These are phyloP conservation scores for Penicillium psychrosexuale DNA, from an alignment of 2,329 filamentous ascomycete species.

Conservation along the genomic window DNA sequence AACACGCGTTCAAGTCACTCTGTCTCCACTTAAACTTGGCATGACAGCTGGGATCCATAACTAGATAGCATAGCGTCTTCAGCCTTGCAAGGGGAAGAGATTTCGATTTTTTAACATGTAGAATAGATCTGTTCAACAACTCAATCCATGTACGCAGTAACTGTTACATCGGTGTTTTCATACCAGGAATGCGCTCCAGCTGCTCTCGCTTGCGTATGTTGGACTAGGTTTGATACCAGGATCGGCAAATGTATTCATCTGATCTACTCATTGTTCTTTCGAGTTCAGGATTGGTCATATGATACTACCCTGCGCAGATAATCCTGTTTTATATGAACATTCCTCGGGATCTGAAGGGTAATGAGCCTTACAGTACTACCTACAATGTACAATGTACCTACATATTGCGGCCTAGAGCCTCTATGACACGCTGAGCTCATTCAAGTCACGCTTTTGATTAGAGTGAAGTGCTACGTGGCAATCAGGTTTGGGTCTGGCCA, in stretches of 20 bases:
- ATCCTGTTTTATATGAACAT: not conserved
- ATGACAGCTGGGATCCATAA: not conserved
- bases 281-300: not conserved
- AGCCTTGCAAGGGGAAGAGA: not conserved
- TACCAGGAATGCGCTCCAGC: not conserved
- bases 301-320: not conserved
- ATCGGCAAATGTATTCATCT: not conserved
- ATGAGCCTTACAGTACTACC: not conserved
- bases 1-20: slow-evolving; percentile 3
- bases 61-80: not conserved
- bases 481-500: not conserved
- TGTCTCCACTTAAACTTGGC: not conserved
- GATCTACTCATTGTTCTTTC: not conserved
- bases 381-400: not conserved
- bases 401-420: not conserved
- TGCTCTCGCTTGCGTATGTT: not conserved
- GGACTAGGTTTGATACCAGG: not conserved
- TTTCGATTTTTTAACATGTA: not conserved
- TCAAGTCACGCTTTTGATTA: not conserved
- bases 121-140: not conserved
- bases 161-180: not conserved
- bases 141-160: not conserved
- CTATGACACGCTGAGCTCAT: not conserved
- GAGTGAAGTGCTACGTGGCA: not conserved
- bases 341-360: not conserved